Evolutionary conservation across 192 early-diverging fungal species (phyloP), one percentile per base, ranked within the genome.

Genomic region (Spinellus fusiger): DNA sequence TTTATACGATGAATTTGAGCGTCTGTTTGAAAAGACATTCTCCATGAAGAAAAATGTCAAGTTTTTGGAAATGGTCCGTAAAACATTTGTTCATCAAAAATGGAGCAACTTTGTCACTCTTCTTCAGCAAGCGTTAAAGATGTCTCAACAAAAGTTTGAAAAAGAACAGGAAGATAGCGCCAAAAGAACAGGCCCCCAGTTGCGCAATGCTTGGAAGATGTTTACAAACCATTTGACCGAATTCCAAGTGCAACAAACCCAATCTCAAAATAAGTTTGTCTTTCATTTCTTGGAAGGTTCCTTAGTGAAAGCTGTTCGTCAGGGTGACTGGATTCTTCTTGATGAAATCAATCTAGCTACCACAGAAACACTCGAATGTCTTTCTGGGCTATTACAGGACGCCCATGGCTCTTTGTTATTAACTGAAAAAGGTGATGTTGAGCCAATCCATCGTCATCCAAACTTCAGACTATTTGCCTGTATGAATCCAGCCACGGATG

Each of bases 401-500:
- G 79, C 87, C 5, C 66, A 81, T 10, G 91, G 92, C 8, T 90
- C 91, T 33, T 68, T 99, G 33, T 66, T 96, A 12, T 77, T 99
- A 48, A 84, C 95, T 4, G 97, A 99, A 61, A 85, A 92, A 20
- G 97, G 95, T 29, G 93, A 94, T 68, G 84, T 80, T n/a, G 77
- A 85, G 59, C 89, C 89, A 8, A 78, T 99, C 7, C 67, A 78
- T 6, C 84, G 97, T 44, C 97, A 99, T 69, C 85, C 88, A 7
- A 87, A 88, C 37, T 99, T 99, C 79, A 78, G 97, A 3, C 75
- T 99, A 3, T 98, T 99, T 72, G 93, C 89, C 2, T 99, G 97
- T 73, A 99, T 99, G 95, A 99, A 99, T 71, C 97, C 97, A 31
- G 88, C 97, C 18, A 98, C 89, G 28, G 97, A 99, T 77, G 93